Percentiles rank a stretch among this genome's conserved stretches.
These are phyloP conservation scores for Hanseniaspora gamundiae DNA, from an alignment of 1,139 yeast species.

Conservation along the genomic window DNA sequence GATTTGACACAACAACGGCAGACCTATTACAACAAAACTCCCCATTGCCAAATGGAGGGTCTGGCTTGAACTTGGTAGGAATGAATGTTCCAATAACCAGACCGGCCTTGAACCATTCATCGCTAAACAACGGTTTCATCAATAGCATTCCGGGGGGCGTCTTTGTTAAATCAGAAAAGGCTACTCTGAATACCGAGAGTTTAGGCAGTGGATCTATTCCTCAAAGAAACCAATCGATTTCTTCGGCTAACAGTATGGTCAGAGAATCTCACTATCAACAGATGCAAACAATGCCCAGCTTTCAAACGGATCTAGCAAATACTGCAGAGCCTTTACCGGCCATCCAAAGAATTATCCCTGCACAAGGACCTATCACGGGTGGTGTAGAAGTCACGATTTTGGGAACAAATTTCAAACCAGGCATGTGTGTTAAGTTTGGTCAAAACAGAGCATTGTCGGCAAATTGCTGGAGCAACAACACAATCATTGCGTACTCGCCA, in stretches of 20 bases:
- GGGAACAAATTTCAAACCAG: constrained; percentile 78
- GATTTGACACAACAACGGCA: constrained; percentile 5
- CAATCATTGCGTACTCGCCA: constrained; percentile 86
- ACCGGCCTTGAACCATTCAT: no score
- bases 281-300: constrained; percentile 4
- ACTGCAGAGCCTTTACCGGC: constrained; percentile 31
- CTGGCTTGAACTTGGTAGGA: not conserved
- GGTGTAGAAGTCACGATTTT: constrained; percentile 88
- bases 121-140: no score
- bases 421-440: constrained; percentile 77
- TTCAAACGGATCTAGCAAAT: constrained; percentile 10
- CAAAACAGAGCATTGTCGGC: constrained; percentile 73
- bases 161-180: no score
- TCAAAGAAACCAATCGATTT: not conserved
- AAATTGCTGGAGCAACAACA: constrained; percentile 91
- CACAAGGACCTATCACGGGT: constrained; percentile 90
- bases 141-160: no score
- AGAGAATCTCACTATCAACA: not conserved
- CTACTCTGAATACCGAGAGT: no score
- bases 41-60: not conserved
- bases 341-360: constrained; percentile 80
- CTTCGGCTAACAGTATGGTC: not conserved
- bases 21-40: constrained; percentile 6
- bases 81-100: not conserved
- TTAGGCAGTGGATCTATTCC: no score